Evolutionary conservation across 2,329 filamentous ascomycete genomes (phyloP).

Genomic region (Karstenula rhodostoma): DNA sequence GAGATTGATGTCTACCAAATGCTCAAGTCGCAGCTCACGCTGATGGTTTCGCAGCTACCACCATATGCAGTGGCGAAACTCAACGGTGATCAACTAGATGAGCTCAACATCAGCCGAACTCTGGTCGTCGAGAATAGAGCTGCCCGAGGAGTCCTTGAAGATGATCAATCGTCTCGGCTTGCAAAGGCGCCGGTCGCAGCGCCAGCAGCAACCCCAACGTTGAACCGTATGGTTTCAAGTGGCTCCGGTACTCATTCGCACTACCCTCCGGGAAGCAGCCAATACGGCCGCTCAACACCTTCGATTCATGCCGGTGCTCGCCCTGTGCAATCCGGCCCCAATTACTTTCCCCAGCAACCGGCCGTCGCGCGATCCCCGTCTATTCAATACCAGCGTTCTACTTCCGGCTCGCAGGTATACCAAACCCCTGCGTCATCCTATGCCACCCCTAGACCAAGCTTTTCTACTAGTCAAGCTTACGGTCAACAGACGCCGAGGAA

Average conservation of each 20-base stretch:
- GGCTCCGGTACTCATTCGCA: constrained; percentile 39
- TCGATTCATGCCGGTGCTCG: constrained; percentile 37
- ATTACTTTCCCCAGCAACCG: constrained; percentile 47
- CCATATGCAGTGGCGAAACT: constrained; percentile 87
- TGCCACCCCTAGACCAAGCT: constrained; percentile 37
- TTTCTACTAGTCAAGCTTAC: constrained; percentile 38
- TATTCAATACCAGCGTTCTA: constrained; percentile 46
- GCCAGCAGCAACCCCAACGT: constrained; percentile 36
- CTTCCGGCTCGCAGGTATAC: constrained; percentile 40
- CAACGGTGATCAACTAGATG: constrained; percentile 83
- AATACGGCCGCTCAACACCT: constrained; percentile 43
- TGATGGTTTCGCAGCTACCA: constrained; percentile 78
- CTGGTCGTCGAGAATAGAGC: constrained; percentile 76
- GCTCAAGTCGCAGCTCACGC: constrained; percentile 75
- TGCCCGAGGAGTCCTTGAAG: constrained; percentile 82
- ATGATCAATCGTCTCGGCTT: constrained; percentile 68
- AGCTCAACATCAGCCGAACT: constrained; percentile 81
- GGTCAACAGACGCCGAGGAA: constrained; percentile 44
- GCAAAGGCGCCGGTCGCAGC: constrained; percentile 51
- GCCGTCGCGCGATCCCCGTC: constrained; percentile 46
- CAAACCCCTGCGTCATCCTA: constrained; percentile 41
- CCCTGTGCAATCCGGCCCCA: constrained; percentile 37
- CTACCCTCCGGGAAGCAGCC: constrained; percentile 36
- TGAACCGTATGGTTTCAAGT: constrained; percentile 36
- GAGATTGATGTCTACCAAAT: constrained; percentile 72